These are phyloP conservation scores for Rhododendron griersonianum DNA, from an alignment of 148 eudicot species.

Conservation along the genomic window DNA sequence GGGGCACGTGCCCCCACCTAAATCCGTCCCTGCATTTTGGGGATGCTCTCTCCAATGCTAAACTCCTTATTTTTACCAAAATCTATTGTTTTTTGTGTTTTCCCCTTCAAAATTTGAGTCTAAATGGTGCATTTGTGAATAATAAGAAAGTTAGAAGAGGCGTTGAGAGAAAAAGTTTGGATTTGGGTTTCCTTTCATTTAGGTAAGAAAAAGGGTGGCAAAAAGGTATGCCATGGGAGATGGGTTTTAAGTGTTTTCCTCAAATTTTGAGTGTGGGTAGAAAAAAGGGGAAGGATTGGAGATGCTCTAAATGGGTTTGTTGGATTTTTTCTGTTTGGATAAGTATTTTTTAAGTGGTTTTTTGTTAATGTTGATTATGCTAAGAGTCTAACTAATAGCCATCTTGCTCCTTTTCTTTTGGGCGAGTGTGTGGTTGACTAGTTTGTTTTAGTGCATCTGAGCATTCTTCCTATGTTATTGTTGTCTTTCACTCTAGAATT, in stretches of 20 bases:
- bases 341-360: not conserved
- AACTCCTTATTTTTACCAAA: not conserved
- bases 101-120: not conserved
- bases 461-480: not conserved
- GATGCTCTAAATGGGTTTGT: not conserved
- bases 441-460: not conserved
- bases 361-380: not conserved
- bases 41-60: not conserved
- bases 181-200: not conserved
- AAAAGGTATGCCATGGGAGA: not conserved
- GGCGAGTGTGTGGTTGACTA: not conserved
- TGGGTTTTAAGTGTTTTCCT: not conserved
- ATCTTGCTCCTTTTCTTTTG: not conserved
- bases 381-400: not conserved
- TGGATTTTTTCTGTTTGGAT: not conserved
- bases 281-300: not conserved
- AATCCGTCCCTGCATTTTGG: not conserved
- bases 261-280: not conserved
- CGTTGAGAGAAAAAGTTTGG: not conserved
- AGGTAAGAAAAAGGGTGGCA: not conserved
- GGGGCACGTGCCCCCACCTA: too few relatives aligned
- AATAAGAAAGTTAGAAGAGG: not conserved
- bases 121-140: not conserved
- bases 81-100: not conserved
- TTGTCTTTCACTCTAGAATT: not conserved